A percentile compares a stretch with the other conserved stretches of the same genome.
phyloP scores from a whole-genome alignment of 805 yeast species.

The Wickerhamiella bombiphila region DNA sequence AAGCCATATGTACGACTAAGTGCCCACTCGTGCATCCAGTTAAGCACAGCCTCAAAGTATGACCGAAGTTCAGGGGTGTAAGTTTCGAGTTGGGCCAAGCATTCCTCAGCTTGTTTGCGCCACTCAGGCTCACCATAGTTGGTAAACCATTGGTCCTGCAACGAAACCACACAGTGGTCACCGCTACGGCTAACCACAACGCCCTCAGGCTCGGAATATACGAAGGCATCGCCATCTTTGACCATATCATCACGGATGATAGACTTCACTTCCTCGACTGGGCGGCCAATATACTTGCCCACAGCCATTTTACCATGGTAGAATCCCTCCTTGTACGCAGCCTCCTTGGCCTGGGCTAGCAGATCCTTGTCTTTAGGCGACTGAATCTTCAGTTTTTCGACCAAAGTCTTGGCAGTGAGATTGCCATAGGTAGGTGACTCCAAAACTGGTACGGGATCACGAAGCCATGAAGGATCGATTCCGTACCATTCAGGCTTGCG shows the following conservation, averaged over 20 bases:
- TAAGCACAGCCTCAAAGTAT: constrained; percentile 86
- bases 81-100: constrained; percentile 61
- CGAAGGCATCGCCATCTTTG: constrained; percentile 64
- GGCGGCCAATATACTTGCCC: constrained; percentile 78
- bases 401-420: constrained; percentile 67
- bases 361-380: constrained; percentile 84
- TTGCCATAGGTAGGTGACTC: constrained; percentile 79
- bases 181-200: constrained; percentile 87
- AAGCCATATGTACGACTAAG: constrained; percentile 92
- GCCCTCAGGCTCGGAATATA: constrained; percentile 89
- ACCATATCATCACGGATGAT: constrained; percentile 73
- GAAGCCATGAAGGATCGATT: constrained; percentile 76
- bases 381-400: constrained; percentile 76
- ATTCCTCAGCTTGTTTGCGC: constrained; percentile 69
- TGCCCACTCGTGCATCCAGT: constrained; percentile 98
- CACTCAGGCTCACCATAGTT: constrained; percentile 93
- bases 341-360: constrained; percentile 84
- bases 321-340: constrained; percentile 92
- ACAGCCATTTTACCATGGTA: constrained; percentile 71
- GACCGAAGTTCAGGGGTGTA: constrained; percentile 72
- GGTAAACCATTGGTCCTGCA: constrained; percentile 96
- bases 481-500: constrained; percentile 85
- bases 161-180: constrained; percentile 88
- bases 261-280: constrained; percentile 82
- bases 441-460: constrained; percentile 45